Base-by-base conservation (phyloP, 441 rosid genomes). In the Adansonia rubrostipa region DNA sequence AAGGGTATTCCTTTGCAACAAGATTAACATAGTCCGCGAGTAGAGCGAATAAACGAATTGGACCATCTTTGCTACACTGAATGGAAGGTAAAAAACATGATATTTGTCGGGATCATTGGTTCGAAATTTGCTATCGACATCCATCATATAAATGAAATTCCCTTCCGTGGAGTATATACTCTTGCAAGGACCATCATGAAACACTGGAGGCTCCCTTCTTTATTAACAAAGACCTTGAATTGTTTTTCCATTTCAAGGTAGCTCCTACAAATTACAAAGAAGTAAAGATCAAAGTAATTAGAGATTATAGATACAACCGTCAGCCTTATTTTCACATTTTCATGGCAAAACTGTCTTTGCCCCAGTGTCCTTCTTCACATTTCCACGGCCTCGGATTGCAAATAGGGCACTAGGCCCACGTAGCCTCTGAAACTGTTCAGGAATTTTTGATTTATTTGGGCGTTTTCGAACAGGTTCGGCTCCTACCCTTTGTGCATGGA, bases 81-180 rank as follows among this genome's bases (percentile, higher is more conserved):
- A 92, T 0, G 99, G 96, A 53, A 95, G 89, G 80, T 91, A 95
- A 72, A 85, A 95, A 0, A 74, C 94, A 6, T 92, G 97, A 0
- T 97, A 98, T 80, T 85, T 87, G 14, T 85, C 85, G 0, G 99
- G 97, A 81, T 93, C 85, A 60, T 28, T 78, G 2, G 97, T 90
- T 13, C 83, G 89, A 74, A 93, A 93, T 10, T 73, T 88, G 0
- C 56, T 65, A 76, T 86, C 79, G 0, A 86, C 74, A 77, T 93
- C 97, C 79, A 93, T 83, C 81, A 82, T 82, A 80, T 91, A 88
- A 65, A 95, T 88, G 85, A 95, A 95, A 79, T 84, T 91, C 71
- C 99, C 99, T 79, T 95, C 99, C 92, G 89, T 93, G 44, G 98
- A 86, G 70, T 93, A 95, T 69, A 95, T 93, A 83, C 98, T 93